Percentiles rank a stretch among this genome's conserved stretches.
Evolutionary conservation across 139 green algal species (phyloP).

Genomic region (Coccomyxa sp.): DNA sequence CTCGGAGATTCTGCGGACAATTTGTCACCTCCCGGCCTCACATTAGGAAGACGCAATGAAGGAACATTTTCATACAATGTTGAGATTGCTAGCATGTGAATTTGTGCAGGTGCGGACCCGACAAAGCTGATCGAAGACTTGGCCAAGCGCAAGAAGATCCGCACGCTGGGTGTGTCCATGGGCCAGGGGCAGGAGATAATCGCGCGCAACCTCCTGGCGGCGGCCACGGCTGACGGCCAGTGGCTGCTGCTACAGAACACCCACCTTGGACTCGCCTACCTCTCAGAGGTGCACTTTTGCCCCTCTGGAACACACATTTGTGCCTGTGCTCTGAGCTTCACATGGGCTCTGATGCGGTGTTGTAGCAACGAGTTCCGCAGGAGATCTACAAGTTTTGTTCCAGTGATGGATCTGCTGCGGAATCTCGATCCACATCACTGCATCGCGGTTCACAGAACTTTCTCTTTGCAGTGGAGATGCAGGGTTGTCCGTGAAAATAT

Average conservation of each 20-base stretch:
- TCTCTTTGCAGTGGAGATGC: no score
- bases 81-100: neutral
- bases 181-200: slow-evolving; percentile 91
- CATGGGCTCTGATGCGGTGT: neutral
- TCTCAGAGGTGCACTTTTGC: slow-evolving; percentile 57
- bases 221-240: slow-evolving; percentile 76
- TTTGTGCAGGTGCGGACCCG: slow-evolving; percentile 67
- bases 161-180: slow-evolving; percentile 87
- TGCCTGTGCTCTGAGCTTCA: neutral
- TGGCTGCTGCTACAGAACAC: slow-evolving; percentile 98
- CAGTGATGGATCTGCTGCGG: no score
- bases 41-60: neutral
- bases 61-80: no score
- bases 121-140: slow-evolving; percentile 92
- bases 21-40: no score
- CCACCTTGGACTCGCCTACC: slow-evolving; percentile 86
- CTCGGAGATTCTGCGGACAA: no score
- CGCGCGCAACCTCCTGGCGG: slow-evolving; percentile 83
- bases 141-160: slow-evolving; percentile 91
- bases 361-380: no score
- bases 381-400: no score
- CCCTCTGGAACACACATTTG: neutral
- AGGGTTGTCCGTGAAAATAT: no score
- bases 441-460: no score
- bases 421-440: no score